Evolutionary conservation across 345 rosid species (phyloP).

Genomic region (Adansonia digitata): DNA sequence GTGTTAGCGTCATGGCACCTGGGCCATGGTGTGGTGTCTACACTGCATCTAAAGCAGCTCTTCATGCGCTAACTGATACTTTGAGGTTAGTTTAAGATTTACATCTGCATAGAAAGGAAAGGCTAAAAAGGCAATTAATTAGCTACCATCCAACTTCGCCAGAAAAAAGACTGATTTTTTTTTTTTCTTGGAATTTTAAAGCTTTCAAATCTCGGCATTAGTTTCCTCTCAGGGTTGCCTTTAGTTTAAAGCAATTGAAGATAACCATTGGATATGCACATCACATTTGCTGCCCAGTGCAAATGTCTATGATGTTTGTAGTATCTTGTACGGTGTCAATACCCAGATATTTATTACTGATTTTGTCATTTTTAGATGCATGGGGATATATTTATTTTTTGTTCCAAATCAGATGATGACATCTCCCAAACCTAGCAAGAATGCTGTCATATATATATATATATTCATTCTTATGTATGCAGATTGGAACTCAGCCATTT

Average conservation of each 20-base stretch:
- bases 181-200: background rate
- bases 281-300: background rate
- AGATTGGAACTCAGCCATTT: slow-evolving; percentile 78
- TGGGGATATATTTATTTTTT: too few relatives aligned
- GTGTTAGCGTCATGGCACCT: slow-evolving; percentile 29
- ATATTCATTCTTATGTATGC: slow-evolving; percentile 6
- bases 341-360: background rate
- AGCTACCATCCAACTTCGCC: background rate
- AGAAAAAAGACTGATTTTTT: background rate
- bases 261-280: background rate
- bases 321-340: background rate
- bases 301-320: background rate
- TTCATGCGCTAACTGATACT: slow-evolving; percentile 76
- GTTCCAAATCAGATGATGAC: background rate
- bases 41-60: slow-evolving; percentile 80
- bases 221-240: background rate
- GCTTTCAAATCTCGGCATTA: background rate
- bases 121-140: background rate
- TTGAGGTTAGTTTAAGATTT: slow-evolving; percentile 46
- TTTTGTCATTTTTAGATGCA: too few relatives aligned
- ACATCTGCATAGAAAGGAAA: background rate
- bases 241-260: background rate
- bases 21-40: slow-evolving; percentile 80
- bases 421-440: background rate
- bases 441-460: too few relatives aligned